phyloP scores from a whole-genome alignment of 306 rosid genomes.

The Inga laurina region DNA sequence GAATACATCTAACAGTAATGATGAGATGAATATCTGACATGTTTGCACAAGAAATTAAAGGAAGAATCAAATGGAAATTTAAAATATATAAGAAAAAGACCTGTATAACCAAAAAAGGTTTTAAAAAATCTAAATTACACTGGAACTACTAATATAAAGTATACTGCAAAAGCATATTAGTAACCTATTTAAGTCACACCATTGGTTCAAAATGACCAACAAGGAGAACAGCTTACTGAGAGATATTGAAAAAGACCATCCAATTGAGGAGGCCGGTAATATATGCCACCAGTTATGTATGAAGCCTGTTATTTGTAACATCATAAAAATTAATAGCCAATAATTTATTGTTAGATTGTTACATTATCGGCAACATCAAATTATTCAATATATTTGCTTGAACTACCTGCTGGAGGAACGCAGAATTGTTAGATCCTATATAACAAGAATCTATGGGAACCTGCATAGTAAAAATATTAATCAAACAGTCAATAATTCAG shows the following conservation, averaged over 20 bases:
- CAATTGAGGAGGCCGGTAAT: constrained; percentile 83
- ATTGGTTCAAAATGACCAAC: constrained; percentile 21
- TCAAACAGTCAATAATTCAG: constrained; percentile 5
- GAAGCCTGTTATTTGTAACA: constrained; percentile 68
- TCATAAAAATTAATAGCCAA: constrained; percentile 30
- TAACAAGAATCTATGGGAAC: constrained; percentile 93
- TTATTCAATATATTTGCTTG: not conserved
- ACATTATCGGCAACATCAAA: constrained; percentile 27
- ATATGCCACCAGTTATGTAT: constrained; percentile 90
- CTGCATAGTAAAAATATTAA: constrained; percentile 47
- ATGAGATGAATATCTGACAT: not conserved
- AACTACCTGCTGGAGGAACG: constrained; percentile 97
- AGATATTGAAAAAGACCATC: constrained; percentile 93
- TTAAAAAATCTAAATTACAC: not conserved
- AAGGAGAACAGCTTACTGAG: constrained; percentile 58
- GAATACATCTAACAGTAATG: not conserved
- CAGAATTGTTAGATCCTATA: constrained; percentile 81
- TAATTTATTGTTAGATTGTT: constrained; percentile 2
- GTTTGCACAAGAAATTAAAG: not conserved
- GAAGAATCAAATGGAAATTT: not conserved
- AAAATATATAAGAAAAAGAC: not conserved
- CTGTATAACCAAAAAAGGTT: not conserved
- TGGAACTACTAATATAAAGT: not conserved
- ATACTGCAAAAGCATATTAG: not conserved
- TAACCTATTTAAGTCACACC: constrained; percentile 8